Evolutionary conservation across 805 yeast genomes (phyloP).

Genomic region (Peterozyma toletana): DNA sequence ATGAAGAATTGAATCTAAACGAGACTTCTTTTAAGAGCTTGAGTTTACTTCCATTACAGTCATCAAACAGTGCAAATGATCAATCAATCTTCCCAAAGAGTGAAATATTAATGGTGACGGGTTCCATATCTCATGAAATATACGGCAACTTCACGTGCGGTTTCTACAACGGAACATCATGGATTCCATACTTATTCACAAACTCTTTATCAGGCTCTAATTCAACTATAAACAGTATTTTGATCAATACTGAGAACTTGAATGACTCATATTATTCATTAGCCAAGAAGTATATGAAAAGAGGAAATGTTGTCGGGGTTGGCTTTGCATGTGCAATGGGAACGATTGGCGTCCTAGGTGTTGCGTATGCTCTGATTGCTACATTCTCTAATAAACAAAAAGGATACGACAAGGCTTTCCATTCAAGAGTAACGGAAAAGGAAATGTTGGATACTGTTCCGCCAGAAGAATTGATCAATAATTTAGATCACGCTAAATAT

Average conservation of each 20-base stretch:
- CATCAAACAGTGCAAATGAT: constrained; percentile 18
- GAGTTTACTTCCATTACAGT: constrained; percentile 24
- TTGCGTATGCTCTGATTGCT: constrained; percentile 31
- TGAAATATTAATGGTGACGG: constrained; percentile 49
- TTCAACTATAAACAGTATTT: constrained; percentile 19
- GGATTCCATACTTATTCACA: constrained; percentile 61
- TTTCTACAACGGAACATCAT: constrained; percentile 51
- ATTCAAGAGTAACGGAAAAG: constrained; percentile 51
- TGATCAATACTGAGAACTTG: constrained; percentile 26
- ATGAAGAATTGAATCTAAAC: constrained; percentile 19
- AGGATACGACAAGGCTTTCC: constrained; percentile 33
- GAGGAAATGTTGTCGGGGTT: constrained; percentile 64
- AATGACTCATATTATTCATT: constrained; percentile 1
- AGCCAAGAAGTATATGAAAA: constrained; percentile 21
- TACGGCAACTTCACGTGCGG: constrained; percentile 60
- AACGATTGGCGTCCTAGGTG: constrained; percentile 30
- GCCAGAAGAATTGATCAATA: constrained; percentile 38
- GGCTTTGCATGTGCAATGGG: constrained; percentile 63
- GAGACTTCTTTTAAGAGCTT: constrained; percentile 38
- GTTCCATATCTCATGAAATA: constrained; percentile 37
- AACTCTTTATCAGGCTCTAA: constrained; percentile 19
- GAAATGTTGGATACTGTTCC: constrained; percentile 60
- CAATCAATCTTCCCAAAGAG: constrained; percentile 31
- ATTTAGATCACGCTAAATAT: constrained; percentile 8
- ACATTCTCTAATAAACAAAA: constrained; percentile 27